Percentiles rank a stretch among this genome's conserved stretches.
phyloP scores from a whole-genome alignment of 2,329 filamentous ascomycete species.

The Fusarium avenaceum region DNA sequence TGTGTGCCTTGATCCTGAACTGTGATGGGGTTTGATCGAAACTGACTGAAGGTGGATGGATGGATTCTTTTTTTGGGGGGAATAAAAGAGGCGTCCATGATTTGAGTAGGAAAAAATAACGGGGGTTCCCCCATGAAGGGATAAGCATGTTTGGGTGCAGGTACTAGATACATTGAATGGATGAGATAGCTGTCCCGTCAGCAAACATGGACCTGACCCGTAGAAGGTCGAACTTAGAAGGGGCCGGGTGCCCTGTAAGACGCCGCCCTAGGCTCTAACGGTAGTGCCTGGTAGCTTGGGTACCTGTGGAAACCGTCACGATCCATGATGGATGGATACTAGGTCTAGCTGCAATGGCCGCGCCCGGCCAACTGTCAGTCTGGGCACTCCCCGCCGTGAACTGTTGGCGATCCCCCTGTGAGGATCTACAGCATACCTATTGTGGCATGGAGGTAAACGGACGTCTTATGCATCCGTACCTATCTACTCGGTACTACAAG shows the following conservation, averaged over 20 bases:
- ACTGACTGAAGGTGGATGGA: conserved; percentile 6
- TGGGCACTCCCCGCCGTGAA: neutral
- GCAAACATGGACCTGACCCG: neutral
- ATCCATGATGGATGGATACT: too few relatives aligned
- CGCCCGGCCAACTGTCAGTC: neutral
- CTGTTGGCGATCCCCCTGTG: conserved; percentile 29
- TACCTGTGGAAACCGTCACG: too few relatives aligned
- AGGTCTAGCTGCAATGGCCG: neutral
- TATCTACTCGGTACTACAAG: too few relatives aligned
- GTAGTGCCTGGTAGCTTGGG: neutral
- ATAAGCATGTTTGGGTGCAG: conserved; percentile 2
- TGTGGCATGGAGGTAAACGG: neutral
- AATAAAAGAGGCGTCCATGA: conserved; percentile 16
- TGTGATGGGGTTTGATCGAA: conserved; percentile 39
- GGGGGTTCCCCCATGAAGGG: conserved; percentile 8
- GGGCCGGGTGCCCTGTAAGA: conserved; percentile 3
- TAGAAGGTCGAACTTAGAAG: neutral
- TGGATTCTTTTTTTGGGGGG: conserved; percentile 35
- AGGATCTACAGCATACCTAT: conserved; percentile 29
- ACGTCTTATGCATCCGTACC: neutral
- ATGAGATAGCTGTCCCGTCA: neutral
- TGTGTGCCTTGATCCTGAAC: conserved; percentile 41
- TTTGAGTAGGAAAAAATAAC: conserved; percentile 25
- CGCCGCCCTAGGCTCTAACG: neutral
- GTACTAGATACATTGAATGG: conserved; percentile 29